These are phyloP conservation scores for Phytophthora crassamura DNA, from an alignment of 352 stramenopile species.

Conservation along the genomic window DNA sequence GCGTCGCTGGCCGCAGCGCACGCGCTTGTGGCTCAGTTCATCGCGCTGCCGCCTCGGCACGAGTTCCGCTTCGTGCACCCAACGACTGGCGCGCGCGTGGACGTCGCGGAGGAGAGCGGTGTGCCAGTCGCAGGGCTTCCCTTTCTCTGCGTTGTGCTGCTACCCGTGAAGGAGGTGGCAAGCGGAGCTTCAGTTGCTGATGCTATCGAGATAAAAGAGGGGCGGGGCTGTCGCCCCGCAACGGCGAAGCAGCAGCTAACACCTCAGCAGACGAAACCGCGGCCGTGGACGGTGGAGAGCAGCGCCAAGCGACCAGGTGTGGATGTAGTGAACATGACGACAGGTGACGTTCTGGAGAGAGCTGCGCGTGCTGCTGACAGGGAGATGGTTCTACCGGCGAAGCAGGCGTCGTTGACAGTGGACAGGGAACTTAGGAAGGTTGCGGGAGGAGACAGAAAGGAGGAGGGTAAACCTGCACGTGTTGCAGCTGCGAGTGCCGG, in stretches of 20 bases:
- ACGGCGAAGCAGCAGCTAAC: background rate
- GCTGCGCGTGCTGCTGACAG: background rate
- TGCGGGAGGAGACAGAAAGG: background rate
- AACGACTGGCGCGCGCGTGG: constrained; percentile 18
- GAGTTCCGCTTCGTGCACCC: constrained; percentile 28
- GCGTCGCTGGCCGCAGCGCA: constrained; percentile 19
- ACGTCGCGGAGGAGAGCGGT: constrained; percentile 3
- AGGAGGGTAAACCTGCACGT: background rate
- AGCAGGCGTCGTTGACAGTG: background rate
- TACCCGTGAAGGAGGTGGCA: constrained; percentile 6
- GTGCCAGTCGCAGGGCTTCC: background rate
- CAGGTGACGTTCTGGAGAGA: background rate
- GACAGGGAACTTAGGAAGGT: background rate
- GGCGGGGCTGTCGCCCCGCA: background rate
- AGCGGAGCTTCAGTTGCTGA: no score
- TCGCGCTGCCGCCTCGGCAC: constrained; percentile 15
- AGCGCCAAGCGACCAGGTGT: background rate
- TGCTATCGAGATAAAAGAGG: background rate
- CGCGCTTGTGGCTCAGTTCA: constrained; percentile 20
- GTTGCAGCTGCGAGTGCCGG: background rate
- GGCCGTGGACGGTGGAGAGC: background rate
- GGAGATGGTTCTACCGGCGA: background rate
- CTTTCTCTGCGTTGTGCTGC: constrained; percentile 23
- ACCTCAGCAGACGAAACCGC: background rate
- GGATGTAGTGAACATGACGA: background rate